Evolutionary conservation across 495 filamentous ascomycete genomes (phyloP).

Genomic region (Halenospora varia): DNA sequence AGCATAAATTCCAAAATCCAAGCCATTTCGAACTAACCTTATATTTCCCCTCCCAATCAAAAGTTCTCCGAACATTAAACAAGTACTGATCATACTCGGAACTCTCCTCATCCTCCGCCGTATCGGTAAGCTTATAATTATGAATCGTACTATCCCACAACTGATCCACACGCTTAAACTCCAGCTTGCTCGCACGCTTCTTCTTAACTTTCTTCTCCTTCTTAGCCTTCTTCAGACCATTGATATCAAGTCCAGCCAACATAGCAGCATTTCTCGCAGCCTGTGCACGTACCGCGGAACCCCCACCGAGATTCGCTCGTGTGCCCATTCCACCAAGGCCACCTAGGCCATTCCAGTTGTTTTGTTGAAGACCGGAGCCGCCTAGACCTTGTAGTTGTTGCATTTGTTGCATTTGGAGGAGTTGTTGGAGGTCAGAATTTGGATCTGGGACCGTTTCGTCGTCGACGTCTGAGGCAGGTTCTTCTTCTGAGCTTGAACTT

Average conservation of each 20-base stretch:
- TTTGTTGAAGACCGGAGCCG: neutral
- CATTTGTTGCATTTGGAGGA: conserved; percentile 21
- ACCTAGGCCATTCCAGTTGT: conserved; percentile 3
- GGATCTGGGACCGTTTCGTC: conserved; percentile 7
- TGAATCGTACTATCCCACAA: conserved; percentile 76
- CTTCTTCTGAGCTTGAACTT: conserved; percentile 34
- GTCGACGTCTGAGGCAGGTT: conserved; percentile 27
- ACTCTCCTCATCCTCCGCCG: conserved; percentile 63
- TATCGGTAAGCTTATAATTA: conserved; percentile 80
- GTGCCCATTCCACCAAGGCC: neutral
- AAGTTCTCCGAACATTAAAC: conserved; percentile 81
- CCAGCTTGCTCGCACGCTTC: conserved; percentile 61
- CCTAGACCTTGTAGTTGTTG: conserved; percentile 25
- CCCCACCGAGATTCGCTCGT: conserved; percentile 15
- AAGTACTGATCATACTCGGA: conserved; percentile 82
- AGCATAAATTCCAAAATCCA: neutral
- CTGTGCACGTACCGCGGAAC: conserved; percentile 7
- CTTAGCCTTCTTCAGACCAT: conserved; percentile 23
- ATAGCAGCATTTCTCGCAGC: conserved; percentile 16
- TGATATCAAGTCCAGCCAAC: conserved; percentile 19
- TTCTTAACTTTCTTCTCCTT: conserved; percentile 29
- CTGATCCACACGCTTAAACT: conserved; percentile 85
- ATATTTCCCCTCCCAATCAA: conserved; percentile 88
- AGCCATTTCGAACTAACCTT: conserved; percentile 25
- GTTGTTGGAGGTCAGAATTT: conserved; percentile 15